Base-by-base conservation (phyloP, 345 rosid genomes). In the Eucalyptus erythrocorys region DNA sequence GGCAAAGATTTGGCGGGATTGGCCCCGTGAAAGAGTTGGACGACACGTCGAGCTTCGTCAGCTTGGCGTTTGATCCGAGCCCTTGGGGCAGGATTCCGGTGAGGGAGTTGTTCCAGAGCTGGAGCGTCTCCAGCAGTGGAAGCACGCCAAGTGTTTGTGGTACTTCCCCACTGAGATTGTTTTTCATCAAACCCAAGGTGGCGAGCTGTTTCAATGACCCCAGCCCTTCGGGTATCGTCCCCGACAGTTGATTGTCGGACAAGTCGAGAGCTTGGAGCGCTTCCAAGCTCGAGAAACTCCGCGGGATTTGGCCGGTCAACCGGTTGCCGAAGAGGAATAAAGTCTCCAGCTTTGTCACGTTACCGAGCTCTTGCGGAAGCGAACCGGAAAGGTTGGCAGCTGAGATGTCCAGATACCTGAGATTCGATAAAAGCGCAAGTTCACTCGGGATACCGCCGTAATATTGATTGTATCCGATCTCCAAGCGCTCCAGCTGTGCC, bases 381-480 rank as follows among this genome's bases (percentile, higher is more conserved):
- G 90, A 34, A 53, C 99, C 99, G 13, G 97, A 94, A 90, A 98
- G 97, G 5, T 90, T 93, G 71, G 95, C 92, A 32, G 48, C 42
- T 8, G 99, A 94, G 86, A 96, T 93, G 91, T 97, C 99, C 10
- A 98, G 86, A 91, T 94, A 96, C 88, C 90, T 89, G 53, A 98
- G 98, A 88, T 92, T 93, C 6, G 94, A 79, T 61, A 98, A 90
- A 85, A 86, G 86, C 8, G 91, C 88, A 37, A 94, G 92, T 91
- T 96, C 99, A 6, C 55, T 86, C 3, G 99, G 99, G 51, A 98
- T 32, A 53, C 85, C 87, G n/a, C 99, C 99, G 16, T 87, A 80
- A 50, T 95, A 92, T 15, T 43, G 81, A 87, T 98, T 95, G 92
- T 97, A 98, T 64, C 99, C 99, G 66, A 98, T 95, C 88, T 97